Base-by-base conservation (phyloP, 2,329 filamentous ascomycete species). In the Penicillium janthinellum region DNA sequence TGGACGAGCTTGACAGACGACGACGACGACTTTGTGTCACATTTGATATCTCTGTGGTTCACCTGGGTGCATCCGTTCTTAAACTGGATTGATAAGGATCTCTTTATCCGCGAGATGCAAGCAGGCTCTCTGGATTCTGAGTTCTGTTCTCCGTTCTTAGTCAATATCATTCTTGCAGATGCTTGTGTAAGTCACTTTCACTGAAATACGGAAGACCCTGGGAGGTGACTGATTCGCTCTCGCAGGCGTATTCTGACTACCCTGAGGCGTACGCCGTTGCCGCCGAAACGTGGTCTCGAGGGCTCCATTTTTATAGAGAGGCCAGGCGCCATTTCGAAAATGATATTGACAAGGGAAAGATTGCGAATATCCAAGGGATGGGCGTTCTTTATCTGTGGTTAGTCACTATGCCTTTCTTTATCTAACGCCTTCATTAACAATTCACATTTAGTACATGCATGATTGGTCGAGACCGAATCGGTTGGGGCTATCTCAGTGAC, bases 291-390 rank as follows among this genome's bases (percentile, higher is more conserved):
- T 54, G 61, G 25, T 67, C 69, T 0, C 64, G 64, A 53, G 72
- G 70, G 20, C 57, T 66, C 8, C 71, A 72, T 47, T 76, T 76
- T 44, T 75, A 74, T 57, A 61, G 66, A 22, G 73, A 77, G 60
- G 73, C 73, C 4, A 75, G 70, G 56, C 67, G 58, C 7, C 62
- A 68, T 5, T 62, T 73, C 7, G 70, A 73, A 6, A 59, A 70
- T 35, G 69, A 73, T 59, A 67, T 72, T 37, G 73, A 71, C 5
- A 65, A 66, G 47, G 65, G 73, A 14, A 71, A 64, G 3, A 55
- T 76, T 17, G 53, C 71, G 6, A 70, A 68, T 14, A 64, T 75
- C 12, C 72, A 75, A 60, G 71, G 71, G 1, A 52, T 74, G 15
- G 72, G 69, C 3, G 65, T 74, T 1, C 58, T 74, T n/a, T 69